phyloP scores from a whole-genome alignment of 345 rosid species.

The Fremontodendron californicum region DNA sequence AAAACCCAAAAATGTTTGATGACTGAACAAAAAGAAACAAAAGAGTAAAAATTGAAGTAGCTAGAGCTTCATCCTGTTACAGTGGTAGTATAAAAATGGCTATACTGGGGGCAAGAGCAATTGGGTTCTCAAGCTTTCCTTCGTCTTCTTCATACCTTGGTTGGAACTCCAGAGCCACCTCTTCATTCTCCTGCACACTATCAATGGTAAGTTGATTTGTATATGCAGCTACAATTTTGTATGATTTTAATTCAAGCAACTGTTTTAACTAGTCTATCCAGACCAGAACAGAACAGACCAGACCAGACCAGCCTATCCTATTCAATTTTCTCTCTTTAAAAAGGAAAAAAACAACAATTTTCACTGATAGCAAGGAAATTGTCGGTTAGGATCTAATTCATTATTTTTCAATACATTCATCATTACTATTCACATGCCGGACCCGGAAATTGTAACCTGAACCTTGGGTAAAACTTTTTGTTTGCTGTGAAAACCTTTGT shows the following conservation, averaged over 20 bases:
- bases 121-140: slow-evolving; percentile 53
- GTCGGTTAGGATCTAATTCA: too few relatives aligned
- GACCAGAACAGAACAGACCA: too few relatives aligned
- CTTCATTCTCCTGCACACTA: slow-evolving; percentile 28
- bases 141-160: slow-evolving; percentile 40
- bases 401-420: too few relatives aligned
- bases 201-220: slow-evolving; percentile 35
- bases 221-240: background rate
- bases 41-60: background rate
- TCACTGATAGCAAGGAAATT: too few relatives aligned
- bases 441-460: too few relatives aligned
- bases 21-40: slow-evolving; percentile 3
- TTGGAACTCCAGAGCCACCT: slow-evolving; percentile 29
- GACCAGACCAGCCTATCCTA: too few relatives aligned
- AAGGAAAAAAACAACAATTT: too few relatives aligned
- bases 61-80: background rate
- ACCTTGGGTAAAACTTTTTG: too few relatives aligned
- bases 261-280: background rate
- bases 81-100: slow-evolving; percentile 40
- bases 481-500: too few relatives aligned
- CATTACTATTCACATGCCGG: too few relatives aligned
- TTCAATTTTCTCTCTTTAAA: too few relatives aligned
- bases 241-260: background rate
- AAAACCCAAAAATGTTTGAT: background rate
- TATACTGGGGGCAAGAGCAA: slow-evolving; percentile 43